These are phyloP conservation scores for Carex arenaria DNA, from an alignment of 202 grass and related monocot genomes.

Conservation along the genomic window DNA sequence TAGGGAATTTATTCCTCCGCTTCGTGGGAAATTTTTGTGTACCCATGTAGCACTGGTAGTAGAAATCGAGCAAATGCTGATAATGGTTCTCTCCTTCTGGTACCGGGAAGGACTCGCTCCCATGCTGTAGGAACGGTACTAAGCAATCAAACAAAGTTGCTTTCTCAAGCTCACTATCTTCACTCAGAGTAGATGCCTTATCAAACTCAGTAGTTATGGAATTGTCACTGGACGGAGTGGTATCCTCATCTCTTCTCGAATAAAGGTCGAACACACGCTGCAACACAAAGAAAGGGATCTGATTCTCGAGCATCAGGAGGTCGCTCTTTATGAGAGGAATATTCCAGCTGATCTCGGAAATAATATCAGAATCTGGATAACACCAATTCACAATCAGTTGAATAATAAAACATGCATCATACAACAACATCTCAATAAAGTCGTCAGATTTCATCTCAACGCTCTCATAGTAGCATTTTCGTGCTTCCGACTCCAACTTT, in stretches of 20 bases:
- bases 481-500: slow-evolving; percentile 27
- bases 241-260: neutral
- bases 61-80: slow-evolving; percentile 20
- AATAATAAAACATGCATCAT: slow-evolving; percentile 53
- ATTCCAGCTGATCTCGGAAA: slow-evolving; percentile 4
- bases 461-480: slow-evolving; percentile 44
- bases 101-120: neutral
- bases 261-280: neutral
- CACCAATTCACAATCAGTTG: slow-evolving; percentile 8
- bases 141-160: neutral
- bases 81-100: neutral
- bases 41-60: slow-evolving; percentile 13
- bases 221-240: neutral
- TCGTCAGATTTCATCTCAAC: neutral
- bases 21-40: neutral
- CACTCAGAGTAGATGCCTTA: neutral
- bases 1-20: neutral
- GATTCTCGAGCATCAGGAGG: slow-evolving; percentile 21
- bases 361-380: neutral
- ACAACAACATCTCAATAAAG: slow-evolving; percentile 53
- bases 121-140: neutral
- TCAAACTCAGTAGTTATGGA: neutral
- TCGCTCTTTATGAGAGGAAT: slow-evolving; percentile 19
- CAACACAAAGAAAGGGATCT: slow-evolving; percentile 14
- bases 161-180: slow-evolving; percentile 6